phyloP scores from a whole-genome alignment of 306 rosid species.

The Vigna unguiculata region DNA sequence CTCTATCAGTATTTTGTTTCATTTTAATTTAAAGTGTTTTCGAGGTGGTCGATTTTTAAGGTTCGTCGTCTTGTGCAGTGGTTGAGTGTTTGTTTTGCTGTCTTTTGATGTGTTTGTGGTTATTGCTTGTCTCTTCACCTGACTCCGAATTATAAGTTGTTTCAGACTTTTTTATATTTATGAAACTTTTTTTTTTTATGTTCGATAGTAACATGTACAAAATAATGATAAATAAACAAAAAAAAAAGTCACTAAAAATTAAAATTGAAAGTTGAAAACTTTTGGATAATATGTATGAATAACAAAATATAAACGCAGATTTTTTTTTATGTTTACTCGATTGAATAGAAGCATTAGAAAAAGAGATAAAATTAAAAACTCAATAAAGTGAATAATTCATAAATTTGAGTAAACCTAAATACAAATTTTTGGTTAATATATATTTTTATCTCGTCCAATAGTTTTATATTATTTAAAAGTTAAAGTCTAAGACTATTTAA shows the following conservation, averaged over 20 bases:
- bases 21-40: neutral
- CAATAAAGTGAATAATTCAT: neutral
- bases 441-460: too few species aligned
- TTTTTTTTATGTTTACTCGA: neutral
- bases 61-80: slow-evolving; percentile 3
- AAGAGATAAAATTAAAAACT: neutral
- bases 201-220: neutral
- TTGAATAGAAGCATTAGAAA: neutral
- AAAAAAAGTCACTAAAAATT: neutral
- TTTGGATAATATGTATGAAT: neutral
- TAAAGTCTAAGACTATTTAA: too few species aligned
- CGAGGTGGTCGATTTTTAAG: slow-evolving; percentile 4
- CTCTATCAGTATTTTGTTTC: neutral
- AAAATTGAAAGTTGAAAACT: neutral
- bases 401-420: neutral
- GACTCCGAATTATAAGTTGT: neutral
- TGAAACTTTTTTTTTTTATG: neutral
- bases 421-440: too few species aligned
- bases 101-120: neutral
- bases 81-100: slow-evolving; percentile 18
- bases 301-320: neutral
- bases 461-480: too few species aligned
- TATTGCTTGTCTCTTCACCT: neutral
- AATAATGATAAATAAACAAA: neutral
- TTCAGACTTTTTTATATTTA: neutral